Base-by-base conservation (phyloP, 2,329 filamentous ascomycete genomes). In the Zasmidium cellare region DNA sequence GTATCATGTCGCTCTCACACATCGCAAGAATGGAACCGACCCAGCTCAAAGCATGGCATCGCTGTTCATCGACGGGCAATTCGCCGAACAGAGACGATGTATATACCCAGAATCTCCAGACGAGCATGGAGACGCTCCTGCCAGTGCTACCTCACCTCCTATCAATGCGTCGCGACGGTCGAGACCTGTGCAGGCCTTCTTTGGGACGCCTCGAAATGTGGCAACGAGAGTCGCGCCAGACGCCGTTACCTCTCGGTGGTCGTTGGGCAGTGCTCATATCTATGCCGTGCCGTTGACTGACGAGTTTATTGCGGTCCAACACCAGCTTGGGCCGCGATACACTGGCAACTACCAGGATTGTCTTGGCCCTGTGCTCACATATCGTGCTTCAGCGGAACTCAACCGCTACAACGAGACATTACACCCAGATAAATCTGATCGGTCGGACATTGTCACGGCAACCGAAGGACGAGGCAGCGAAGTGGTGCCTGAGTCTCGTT, bases 291-390 rank as follows among this genome's bases (percentile, higher is more conserved):
- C 87, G 0, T 79, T 97, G 35, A 96, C 91, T 58, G 93, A 97
- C 70, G 94, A 99, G 73, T 84, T 96, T 59, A 81, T 99, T 55
- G 88, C 93, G 12, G 94, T 99, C 0, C 91, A 96, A 68, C 91
- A 89, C 71, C 90, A 92, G 51, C 86, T 99, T 18, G 93, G 94
- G 0, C 89, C 92, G 22, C 86, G 91, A 49, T 99, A 99, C 67
- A 88, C 91, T 69, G 94, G 94, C 16, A 99, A 99, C 71, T 96
- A 96, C 67, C 94, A 99, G 75, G 94, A 99, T 70, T 94, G 91
- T 66, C 82, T 99, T 14, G 94, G 96, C 3, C 93, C 92, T 1
- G 96, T 99, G 69, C 92, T 97, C 71, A 99, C 96, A 0, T 99
- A 99, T 71, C 87, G 90, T 67, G 93, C 94, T 6, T 97, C 94